A percentile compares a stretch with the other conserved stretches of the same genome.
phyloP scores from a whole-genome alignment of 2,329 filamentous ascomycete species.

The Geosmithia putterillii region DNA sequence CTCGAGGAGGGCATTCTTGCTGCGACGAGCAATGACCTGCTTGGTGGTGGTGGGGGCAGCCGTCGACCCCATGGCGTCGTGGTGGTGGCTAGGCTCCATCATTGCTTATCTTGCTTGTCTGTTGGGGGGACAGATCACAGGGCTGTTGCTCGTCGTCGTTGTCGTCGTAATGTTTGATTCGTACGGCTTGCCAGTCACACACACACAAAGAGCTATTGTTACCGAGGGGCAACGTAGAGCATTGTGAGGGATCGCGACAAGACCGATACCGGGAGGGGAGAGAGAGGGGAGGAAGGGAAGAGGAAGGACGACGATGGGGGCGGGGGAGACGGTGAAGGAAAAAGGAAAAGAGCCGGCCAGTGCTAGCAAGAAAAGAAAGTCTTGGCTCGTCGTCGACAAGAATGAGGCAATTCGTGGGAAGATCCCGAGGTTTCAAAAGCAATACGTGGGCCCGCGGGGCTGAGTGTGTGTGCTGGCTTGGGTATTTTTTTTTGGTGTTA shows the following conservation, averaged over 20 bases:
- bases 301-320: neutral
- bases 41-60: constrained; percentile 14
- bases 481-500: neutral
- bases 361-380: neutral
- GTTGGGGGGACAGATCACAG: neutral
- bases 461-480: neutral
- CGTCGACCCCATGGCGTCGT: constrained; percentile 11
- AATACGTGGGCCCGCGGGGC: neutral
- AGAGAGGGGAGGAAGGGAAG: neutral
- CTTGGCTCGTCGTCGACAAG: neutral
- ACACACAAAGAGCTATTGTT: neutral
- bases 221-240: neutral
- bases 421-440: neutral
- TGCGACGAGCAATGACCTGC: neutral
- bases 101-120: neutral
- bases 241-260: neutral
- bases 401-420: neutral
- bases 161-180: neutral
- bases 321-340: neutral
- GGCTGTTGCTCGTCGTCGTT: neutral
- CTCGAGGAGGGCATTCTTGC: constrained; percentile 39
- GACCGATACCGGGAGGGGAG: neutral
- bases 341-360: neutral
- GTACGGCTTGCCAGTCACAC: neutral
- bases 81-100: constrained; percentile 18